Base-by-base conservation (phyloP, 73 alveolate genomes). In the Durusdinium trenchii region DNA sequence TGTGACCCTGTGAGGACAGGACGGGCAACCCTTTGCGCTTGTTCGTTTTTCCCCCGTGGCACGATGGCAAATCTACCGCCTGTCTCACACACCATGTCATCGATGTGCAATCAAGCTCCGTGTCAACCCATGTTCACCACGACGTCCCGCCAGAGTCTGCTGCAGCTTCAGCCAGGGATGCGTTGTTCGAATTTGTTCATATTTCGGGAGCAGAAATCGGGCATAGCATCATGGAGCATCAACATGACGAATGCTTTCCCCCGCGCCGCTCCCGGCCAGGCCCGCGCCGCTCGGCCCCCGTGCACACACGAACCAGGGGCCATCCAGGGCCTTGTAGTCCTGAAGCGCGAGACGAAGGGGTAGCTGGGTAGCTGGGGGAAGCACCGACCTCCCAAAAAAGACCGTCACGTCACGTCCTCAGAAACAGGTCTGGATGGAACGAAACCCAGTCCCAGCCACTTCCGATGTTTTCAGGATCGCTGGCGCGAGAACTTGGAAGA, bases 241-340 rank as follows among this genome's bases (percentile, higher is more conserved):
- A 20, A 18, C 7, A 6, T 5, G 28, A 71, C 51, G 43, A 71
- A 6, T 6, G 10, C 12, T 32, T 28, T n/a, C 52, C 7, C 52
- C 7, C 6, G 38, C 47, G 52, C 52, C 32, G 51, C 51, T n/a
- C 6, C 84, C 84, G 10, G 40, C 87, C 87, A 76, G 45, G 0
- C 3, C 26, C 43, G 40, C 61, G 23, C n/a, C n/a, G n/a, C n/a
- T n/a, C n/a, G 93, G 14, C 3, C 18, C 35, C 61, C 86, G 35
- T n/a, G 51, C 96, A 30, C 96, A 89, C 43, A 89, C 96, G 60
- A 89, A 89, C 96, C 96, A 89, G 4, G 96, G 96, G n/a, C 96
- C 96, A 45, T 89, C 96, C 62, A 10, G 61, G 60, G 96, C 96
- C 48, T 62, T 61, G 86, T 89, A 89, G 86, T 89, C 96, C 96